phyloP scores from a whole-genome alignment of 169 alveolate genomes.

The Condylostoma magnum region DNA sequence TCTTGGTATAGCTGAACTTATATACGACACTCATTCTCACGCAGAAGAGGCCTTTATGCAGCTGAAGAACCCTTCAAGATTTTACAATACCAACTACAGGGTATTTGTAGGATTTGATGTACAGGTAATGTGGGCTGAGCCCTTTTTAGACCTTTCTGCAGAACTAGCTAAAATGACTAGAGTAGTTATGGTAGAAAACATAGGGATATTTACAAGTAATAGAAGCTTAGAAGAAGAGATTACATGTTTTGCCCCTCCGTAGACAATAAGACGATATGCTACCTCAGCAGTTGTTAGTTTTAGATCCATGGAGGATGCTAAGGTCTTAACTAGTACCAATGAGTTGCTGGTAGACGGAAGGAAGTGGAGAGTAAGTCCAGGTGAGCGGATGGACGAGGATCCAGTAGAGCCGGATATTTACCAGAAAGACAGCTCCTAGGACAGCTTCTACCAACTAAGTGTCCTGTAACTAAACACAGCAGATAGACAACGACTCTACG shows the following conservation, averaged over 20 bases:
- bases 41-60: slow-evolving; percentile 26
- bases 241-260: slow-evolving; percentile 12
- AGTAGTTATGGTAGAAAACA: not conserved
- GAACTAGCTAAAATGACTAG: not conserved
- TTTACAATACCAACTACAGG: slow-evolving; percentile 14
- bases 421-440: not conserved
- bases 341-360: slow-evolving; percentile 5
- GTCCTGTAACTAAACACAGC: slow-evolving; percentile 22
- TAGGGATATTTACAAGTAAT: not conserved
- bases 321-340: not conserved
- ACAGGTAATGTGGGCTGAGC: slow-evolving; percentile 32
- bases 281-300: slow-evolving; percentile 3
- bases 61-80: slow-evolving; percentile 7
- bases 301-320: not conserved
- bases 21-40: not conserved
- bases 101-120: slow-evolving; percentile 17
- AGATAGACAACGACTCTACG: slow-evolving; percentile 21
- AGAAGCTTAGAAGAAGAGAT: slow-evolving; percentile 29
- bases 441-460: not conserved
- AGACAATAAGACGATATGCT: slow-evolving; percentile 15
- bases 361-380: slow-evolving; percentile 20
- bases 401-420: slow-evolving; percentile 24
- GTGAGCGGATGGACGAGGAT: slow-evolving; percentile 5
- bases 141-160: slow-evolving; percentile 12
- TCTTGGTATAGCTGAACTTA: slow-evolving; percentile 20